Evolutionary conservation across 1,284 basidiomycete genomes (phyloP).

Genomic region (Boletus smithii): DNA sequence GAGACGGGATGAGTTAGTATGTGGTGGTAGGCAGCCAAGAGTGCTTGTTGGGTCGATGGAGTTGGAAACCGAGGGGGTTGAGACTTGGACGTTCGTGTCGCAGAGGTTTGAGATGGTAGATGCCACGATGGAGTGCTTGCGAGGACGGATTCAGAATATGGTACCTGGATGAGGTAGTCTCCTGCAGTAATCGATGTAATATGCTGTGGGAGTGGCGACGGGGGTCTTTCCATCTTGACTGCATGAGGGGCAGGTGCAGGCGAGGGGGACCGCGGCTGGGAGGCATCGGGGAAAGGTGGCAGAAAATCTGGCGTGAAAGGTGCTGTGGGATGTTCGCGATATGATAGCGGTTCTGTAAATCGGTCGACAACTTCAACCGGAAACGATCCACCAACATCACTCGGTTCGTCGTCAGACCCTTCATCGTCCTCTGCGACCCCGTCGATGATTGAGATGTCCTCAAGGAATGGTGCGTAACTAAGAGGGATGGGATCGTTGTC

Average conservation of each 20-base stretch:
- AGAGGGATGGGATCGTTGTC: constrained; percentile 54
- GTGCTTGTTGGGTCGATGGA: constrained; percentile 55
- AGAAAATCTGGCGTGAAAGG: constrained; percentile 30
- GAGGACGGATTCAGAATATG: constrained; percentile 66
- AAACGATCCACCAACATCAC: constrained; percentile 23
- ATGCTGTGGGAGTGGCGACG: constrained; percentile 33
- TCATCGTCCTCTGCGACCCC: constrained; percentile 41
- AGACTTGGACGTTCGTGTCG: constrained; percentile 18
- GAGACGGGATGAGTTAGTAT: constrained; percentile 50
- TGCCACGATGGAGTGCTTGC: constrained; percentile 62
- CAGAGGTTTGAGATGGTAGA: constrained; percentile 47
- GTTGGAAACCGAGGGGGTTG: constrained; percentile 32
- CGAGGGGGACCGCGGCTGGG: constrained; percentile 35
- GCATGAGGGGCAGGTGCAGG: constrained; percentile 33
- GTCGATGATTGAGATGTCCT: constrained; percentile 21
- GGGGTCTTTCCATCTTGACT: constrained; percentile 32
- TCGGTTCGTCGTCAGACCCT: constrained; percentile 34
- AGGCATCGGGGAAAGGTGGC: constrained; percentile 46
- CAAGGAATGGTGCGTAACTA: constrained; percentile 42
- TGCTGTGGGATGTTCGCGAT: constrained; percentile 29
- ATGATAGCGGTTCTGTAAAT: constrained; percentile 19
- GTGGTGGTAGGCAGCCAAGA: constrained; percentile 69
- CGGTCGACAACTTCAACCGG: background rate
- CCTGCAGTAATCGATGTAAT: constrained; percentile 33
- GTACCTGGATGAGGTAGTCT: constrained; percentile 66